These are phyloP conservation scores for Arabis hirsuta DNA, from an alignment of 345 rosid species.

Conservation along the genomic window DNA sequence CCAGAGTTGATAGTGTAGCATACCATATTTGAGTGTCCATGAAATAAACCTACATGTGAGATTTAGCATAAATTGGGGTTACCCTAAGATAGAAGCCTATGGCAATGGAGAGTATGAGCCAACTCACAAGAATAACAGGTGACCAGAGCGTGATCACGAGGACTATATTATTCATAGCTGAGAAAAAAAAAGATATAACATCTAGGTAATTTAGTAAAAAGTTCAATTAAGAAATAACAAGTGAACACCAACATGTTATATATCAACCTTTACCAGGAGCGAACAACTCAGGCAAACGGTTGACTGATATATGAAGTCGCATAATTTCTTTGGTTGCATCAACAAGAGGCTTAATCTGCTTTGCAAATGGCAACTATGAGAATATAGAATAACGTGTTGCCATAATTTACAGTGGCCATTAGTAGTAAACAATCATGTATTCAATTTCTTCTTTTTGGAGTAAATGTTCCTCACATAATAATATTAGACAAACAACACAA, in stretches of 20 bases:
- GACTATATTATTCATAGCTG: slow-evolving; percentile 56
- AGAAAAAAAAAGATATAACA: slow-evolving; percentile 8
- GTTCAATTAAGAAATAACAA: not conserved
- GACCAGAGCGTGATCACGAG: slow-evolving; percentile 58
- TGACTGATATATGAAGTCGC: slow-evolving; percentile 43
- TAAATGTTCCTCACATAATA: not conserved
- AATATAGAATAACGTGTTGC: slow-evolving; percentile 7
- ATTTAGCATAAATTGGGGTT: not conserved
- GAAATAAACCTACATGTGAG: slow-evolving; percentile 58
- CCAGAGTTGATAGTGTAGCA: slow-evolving; percentile 77
- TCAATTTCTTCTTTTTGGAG: not conserved
- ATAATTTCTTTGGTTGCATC: slow-evolving; percentile 56
- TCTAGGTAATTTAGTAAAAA: not conserved
- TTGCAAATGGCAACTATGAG: slow-evolving; percentile 29
- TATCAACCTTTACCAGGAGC: slow-evolving; percentile 51
- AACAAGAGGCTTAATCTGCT: slow-evolving; percentile 64
- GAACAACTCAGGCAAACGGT: slow-evolving; percentile 64
- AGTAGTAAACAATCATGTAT: not conserved
- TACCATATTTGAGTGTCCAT: slow-evolving; percentile 97
- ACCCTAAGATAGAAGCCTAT: slow-evolving; percentile 23
- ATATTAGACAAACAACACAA: not conserved
- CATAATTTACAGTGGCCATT: not conserved
- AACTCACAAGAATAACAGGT: slow-evolving; percentile 66
- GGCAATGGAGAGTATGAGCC: slow-evolving; percentile 12
- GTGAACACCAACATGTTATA: not conserved